These are phyloP conservation scores for Lumnitzera racemosa DNA, from an alignment of 345 rosid genomes.

Conservation along the genomic window DNA sequence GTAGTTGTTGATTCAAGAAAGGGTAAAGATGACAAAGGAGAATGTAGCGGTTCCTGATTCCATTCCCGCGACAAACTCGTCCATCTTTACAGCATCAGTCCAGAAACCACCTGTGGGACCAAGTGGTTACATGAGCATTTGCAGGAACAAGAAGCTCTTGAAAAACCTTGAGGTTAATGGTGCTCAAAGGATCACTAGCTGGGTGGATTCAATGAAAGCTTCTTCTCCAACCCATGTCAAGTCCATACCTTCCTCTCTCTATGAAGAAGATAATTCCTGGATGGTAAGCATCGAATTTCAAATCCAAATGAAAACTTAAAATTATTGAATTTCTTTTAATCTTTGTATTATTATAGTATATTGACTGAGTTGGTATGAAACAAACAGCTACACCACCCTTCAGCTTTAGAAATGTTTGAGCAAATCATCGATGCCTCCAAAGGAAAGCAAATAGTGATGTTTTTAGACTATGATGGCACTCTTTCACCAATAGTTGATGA, in stretches of 20 bases:
- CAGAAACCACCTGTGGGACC: constrained; percentile 58
- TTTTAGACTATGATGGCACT: constrained; percentile 91
- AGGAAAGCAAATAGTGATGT: constrained; percentile 90
- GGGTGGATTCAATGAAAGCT: constrained; percentile 86
- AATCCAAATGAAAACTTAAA: no score
- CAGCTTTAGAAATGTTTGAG: constrained; percentile 71
- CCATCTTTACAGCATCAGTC: constrained; percentile 19
- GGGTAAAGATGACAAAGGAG: constrained; percentile 31
- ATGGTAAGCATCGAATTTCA: constrained; percentile 23
- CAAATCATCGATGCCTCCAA: constrained; percentile 50
- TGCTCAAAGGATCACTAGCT: constrained; percentile 50
- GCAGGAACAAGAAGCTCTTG: constrained; percentile 27
- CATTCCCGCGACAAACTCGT: constrained; percentile 28
- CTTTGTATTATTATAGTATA: no score
- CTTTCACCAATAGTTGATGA: constrained; percentile 92
- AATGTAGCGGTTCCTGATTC: constrained; percentile 48
- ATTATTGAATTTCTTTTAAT: no score
- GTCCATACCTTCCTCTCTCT: constrained; percentile 32
- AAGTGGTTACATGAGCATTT: constrained; percentile 32
- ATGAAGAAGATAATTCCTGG: constrained; percentile 45
- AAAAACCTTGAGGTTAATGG: constrained; percentile 56
- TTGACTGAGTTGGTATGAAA: background rate
- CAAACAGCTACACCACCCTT: constrained; percentile 61
- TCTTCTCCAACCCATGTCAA: constrained; percentile 86
- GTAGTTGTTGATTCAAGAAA: constrained; percentile 29